A percentile compares a stretch with the other conserved stretches of the same genome.
These are phyloP conservation scores for Lactarius sanguifluus DNA, from an alignment of 768 basidiomycete genomes.

Conservation along the genomic window DNA sequence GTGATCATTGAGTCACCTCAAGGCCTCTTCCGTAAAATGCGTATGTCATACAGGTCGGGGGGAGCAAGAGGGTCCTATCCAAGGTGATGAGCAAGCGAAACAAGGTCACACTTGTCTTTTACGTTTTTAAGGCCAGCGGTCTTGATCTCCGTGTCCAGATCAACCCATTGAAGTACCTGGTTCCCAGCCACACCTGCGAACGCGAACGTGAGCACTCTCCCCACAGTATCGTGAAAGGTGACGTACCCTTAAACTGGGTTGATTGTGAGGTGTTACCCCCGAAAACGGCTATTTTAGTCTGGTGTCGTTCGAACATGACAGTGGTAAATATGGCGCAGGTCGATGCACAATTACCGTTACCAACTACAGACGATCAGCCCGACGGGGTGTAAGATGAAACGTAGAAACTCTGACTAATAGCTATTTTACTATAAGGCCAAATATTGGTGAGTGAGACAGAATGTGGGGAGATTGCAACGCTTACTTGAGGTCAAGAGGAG, in stretches of 20 bases:
- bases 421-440: slow-evolving; percentile 14
- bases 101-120: slow-evolving; percentile 7
- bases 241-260: slow-evolving; percentile 47
- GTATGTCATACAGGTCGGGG: slow-evolving; percentile 37
- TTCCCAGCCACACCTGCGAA: slow-evolving; percentile 22
- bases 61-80: slow-evolving; percentile 38
- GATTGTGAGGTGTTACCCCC: slow-evolving; percentile 49
- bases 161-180: slow-evolving; percentile 1
- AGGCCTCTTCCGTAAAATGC: background rate
- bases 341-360: slow-evolving; percentile 44
- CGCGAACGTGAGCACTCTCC: background rate
- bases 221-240: background rate
- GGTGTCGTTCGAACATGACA: slow-evolving; percentile 51
- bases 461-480: background rate
- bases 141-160: slow-evolving; percentile 15
- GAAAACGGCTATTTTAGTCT: slow-evolving; percentile 49
- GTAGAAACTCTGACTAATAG: slow-evolving; percentile 4
- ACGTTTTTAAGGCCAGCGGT: slow-evolving; percentile 35
- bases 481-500: slow-evolving; percentile 26
- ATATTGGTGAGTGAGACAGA: background rate
- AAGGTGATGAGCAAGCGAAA: background rate
- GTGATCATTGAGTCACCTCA: background rate
- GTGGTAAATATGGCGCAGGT: slow-evolving; percentile 59
- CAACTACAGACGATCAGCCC: slow-evolving; percentile 4
- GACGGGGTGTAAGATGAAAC: background rate